phyloP scores from a whole-genome alignment of 2,329 filamentous ascomycete species.

The Talaromyces sp. region DNA sequence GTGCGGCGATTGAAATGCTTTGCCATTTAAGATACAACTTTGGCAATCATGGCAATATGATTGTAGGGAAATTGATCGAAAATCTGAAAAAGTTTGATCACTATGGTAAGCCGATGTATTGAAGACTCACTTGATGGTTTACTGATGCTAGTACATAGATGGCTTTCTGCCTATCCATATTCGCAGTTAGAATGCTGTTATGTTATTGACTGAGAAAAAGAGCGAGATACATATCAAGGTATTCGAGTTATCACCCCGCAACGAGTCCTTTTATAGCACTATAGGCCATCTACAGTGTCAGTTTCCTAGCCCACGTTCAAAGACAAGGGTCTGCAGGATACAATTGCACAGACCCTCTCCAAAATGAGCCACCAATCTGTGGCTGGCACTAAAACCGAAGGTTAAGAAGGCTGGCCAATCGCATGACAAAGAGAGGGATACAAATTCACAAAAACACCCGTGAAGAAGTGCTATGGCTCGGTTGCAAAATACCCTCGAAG shows the following conservation, averaged over 20 bases:
- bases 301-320: background rate
- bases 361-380: constrained; percentile 34
- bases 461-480: constrained; percentile 49
- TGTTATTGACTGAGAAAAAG: constrained; percentile 34
- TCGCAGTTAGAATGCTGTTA: constrained; percentile 43
- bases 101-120: no score
- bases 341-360: constrained; percentile 30
- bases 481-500: constrained; percentile 42
- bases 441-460: constrained; percentile 49
- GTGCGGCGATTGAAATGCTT: constrained; percentile 16
- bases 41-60: constrained; percentile 15
- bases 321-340: constrained; percentile 10
- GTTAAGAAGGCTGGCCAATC: constrained; percentile 36
- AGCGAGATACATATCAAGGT: constrained; percentile 30
- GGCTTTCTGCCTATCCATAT: constrained; percentile 38
- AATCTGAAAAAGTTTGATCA: background rate
- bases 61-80: constrained; percentile 6
- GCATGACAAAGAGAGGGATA: constrained; percentile 46
- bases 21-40: constrained; percentile 14
- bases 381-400: constrained; percentile 30
- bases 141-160: no score
- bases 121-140: no score
- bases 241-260: constrained; percentile 46
- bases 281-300: constrained; percentile 33
- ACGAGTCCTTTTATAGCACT: constrained; percentile 33